Percentiles rank a stretch among this genome's conserved stretches.
phyloP scores from a whole-genome alignment of 306 rosid species.

The Malus asiatica region DNA sequence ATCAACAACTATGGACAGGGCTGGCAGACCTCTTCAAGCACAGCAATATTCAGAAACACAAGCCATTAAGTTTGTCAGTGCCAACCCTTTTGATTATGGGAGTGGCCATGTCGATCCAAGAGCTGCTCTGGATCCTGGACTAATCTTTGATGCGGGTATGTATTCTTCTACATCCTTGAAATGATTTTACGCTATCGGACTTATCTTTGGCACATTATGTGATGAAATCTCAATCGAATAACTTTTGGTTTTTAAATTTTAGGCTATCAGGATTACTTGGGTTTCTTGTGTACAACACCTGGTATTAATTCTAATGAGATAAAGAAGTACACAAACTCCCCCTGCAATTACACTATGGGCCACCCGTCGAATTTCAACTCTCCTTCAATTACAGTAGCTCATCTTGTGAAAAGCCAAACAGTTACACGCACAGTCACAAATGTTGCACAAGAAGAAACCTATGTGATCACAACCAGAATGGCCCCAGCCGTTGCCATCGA shows the following conservation, averaged over 20 bases:
- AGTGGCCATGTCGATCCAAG: conserved; percentile 96
- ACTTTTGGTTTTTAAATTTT: not conserved
- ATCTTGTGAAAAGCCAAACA: conserved; percentile 62
- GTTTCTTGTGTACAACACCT: conserved; percentile 92
- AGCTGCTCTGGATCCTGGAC: conserved; percentile 98
- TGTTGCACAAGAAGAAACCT: conserved; percentile 89
- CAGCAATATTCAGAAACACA: conserved; percentile 87
- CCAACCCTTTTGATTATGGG: conserved; percentile 94
- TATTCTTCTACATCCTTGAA: conserved; percentile 5
- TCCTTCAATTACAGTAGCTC: conserved; percentile 82
- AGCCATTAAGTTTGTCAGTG: conserved; percentile 60
- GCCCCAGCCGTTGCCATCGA: conserved; percentile 81
- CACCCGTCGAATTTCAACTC: conserved; percentile 79
- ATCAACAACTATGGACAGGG: conserved; percentile 78
- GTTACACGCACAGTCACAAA: conserved; percentile 76
- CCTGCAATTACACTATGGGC: conserved; percentile 71
- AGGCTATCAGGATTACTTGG: conserved; percentile 89
- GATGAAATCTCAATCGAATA: not conserved
- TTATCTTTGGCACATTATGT: not conserved
- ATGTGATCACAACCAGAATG: conserved; percentile 71
- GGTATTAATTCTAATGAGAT: conserved; percentile 70
- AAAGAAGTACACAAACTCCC: conserved; percentile 54
- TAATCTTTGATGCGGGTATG: conserved; percentile 86
- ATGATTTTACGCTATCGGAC: not conserved
- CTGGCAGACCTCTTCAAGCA: conserved; percentile 83